Base-by-base conservation (phyloP, 2,329 filamentous ascomycete genomes). In the Phialocephala subalpina region DNA sequence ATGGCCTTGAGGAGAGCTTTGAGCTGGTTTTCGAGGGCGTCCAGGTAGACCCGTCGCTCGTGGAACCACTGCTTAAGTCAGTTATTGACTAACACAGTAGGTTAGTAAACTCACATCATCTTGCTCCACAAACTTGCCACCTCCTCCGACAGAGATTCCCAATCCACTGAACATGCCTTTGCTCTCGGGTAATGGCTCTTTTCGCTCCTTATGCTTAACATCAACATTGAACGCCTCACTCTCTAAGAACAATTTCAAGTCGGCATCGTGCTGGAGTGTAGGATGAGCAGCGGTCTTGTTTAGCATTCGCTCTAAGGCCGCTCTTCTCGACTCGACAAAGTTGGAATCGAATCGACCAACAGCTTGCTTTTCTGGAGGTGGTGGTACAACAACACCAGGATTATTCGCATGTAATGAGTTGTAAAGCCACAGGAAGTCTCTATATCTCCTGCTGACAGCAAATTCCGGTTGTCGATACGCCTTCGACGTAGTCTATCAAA, bases 371-470 rank as follows among this genome's bases (percentile, higher is more conserved):
- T 99, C 96, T 0, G 96, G 96, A 0, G 96, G 96, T 8, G 96
- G 95, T 0, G 96, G 96, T 14, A 99, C 93, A 35, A 99, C 94
- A 42, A 97, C 90, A 64, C 96, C 96, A 0, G 96, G 96, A 74
- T 96, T 97, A 78, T 97, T 99, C 68, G 90, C 91, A 77, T 98
- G 96, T 67, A 99, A 84, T 35, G 94, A 93, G 73, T 91, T 97
- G 79, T 99, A 99, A 33, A 99, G 88, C 96, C 96, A 99, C 61
- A 99, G 83, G 78, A 99, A 99, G 80, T 99, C 96, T 66, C 94
- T 90, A 79, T 98, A 99, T 76, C 96, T 89, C 73, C 96, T 87
- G 75, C 94, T 97, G 72, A 99, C 96, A 64, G 93, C 90, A 75
- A 99, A 98, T 76, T 97, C 94, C 60, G 92, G 85, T 75, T 95